Evolutionary conservation across 331 rosid genomes (phyloP).

Genomic region (Rosa hybrid): DNA sequence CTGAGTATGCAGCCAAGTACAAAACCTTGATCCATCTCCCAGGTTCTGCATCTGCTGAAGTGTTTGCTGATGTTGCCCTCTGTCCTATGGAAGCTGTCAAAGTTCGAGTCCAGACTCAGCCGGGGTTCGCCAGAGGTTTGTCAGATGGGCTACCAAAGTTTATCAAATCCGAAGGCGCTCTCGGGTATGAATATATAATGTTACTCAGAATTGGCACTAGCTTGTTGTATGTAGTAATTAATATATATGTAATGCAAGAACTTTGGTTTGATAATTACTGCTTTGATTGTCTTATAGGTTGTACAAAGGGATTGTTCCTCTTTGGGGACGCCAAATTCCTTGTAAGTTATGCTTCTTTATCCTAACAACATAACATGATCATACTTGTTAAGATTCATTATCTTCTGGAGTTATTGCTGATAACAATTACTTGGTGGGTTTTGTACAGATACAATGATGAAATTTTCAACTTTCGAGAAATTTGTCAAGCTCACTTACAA

Average conservation of each 20-base stretch:
- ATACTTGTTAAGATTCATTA: not conserved
- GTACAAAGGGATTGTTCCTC: slow-evolving; percentile 78
- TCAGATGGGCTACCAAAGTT: slow-evolving; percentile 76
- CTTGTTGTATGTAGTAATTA: not conserved
- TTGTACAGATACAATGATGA: slow-evolving; percentile 84
- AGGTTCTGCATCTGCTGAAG: slow-evolving; percentile 86
- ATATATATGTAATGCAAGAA: not conserved
- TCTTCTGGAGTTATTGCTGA: not conserved
- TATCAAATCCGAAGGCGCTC: slow-evolving; percentile 62
- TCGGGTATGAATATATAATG: slow-evolving; percentile 42
- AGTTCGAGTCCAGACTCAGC: slow-evolving; percentile 90
- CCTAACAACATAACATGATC: not conserved
- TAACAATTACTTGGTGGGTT: not conserved
- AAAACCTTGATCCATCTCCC: slow-evolving; percentile 79
- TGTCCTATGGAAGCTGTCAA: slow-evolving; percentile 93
- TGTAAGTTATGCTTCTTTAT: slow-evolving; percentile 46
- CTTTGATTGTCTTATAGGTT: slow-evolving; percentile 42
- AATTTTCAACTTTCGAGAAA: slow-evolving; percentile 76
- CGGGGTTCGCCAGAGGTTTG: slow-evolving; percentile 83
- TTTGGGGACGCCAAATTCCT: slow-evolving; percentile 96
- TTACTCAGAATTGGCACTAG: not conserved
- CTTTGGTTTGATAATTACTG: not conserved
- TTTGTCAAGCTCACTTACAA: slow-evolving; percentile 66
- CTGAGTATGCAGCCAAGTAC: slow-evolving; percentile 74
- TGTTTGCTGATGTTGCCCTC: slow-evolving; percentile 73